Conservation (phyloP, 2,329 filamentous ascomycete genomes). For the Phialophora verrucosa region DNA sequence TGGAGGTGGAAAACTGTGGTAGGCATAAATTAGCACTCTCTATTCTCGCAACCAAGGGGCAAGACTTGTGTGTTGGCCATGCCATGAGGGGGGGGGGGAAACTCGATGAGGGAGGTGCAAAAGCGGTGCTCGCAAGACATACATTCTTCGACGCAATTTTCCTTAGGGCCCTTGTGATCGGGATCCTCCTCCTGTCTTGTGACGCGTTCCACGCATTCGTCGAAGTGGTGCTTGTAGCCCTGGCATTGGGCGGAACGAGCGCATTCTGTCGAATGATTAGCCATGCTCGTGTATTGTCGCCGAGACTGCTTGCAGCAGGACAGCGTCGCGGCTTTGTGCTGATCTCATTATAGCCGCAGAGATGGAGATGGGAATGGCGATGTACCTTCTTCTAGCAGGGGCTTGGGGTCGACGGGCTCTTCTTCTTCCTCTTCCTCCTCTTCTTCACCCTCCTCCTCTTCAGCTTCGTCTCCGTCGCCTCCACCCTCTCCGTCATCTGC, state of each 20-base stretch:
- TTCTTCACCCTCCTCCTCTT: conserved; percentile 74
- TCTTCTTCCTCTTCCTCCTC: conserved; percentile 82
- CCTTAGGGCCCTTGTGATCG: conserved; percentile 73
- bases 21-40: background rate
- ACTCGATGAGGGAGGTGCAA: background rate
- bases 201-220: conserved; percentile 96
- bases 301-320: background rate
- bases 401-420: conserved; percentile 83
- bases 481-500: conserved; percentile 72
- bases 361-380: conserved; percentile 40
- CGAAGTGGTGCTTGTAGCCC: conserved; percentile 94
- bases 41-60: background rate
- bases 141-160: conserved; percentile 99
- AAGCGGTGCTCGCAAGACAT: conserved; percentile 54
- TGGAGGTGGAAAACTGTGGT: conserved; percentile 91
- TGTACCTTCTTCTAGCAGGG: conserved; percentile 89
- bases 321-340: background rate
- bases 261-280: conserved; percentile 70
- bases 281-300: background rate
- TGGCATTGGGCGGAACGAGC: conserved; percentile 82
- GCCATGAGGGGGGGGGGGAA: background rate
- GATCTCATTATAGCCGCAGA: background rate
- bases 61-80: background rate
- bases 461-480: conserved; percentile 76
- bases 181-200: conserved; percentile 69